Conservation (phyloP, 2,329 filamentous ascomycete genomes). For the Neophaeococcomyces aloes region DNA sequence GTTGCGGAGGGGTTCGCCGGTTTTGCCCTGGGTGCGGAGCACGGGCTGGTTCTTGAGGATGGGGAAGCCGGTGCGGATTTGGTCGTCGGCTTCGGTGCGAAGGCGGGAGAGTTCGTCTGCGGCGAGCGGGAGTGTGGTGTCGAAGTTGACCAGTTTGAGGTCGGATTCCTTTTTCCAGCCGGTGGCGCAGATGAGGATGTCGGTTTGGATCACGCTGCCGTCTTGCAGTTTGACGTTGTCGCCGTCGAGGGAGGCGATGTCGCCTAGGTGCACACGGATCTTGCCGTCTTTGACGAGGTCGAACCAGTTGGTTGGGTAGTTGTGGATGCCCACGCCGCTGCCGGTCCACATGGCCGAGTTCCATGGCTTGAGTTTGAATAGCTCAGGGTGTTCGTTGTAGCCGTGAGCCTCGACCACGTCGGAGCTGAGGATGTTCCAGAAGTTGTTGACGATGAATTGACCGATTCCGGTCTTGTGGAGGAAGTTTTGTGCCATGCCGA, state of each 20-base stretch:
- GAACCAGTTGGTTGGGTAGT: constrained; percentile 49
- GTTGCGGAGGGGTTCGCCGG: constrained; percentile 32
- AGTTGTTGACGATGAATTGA: constrained; percentile 37
- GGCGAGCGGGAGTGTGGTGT: constrained; percentile 37
- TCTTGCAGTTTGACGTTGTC: constrained; percentile 39
- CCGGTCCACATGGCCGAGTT: constrained; percentile 43
- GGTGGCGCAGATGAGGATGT: constrained; percentile 46
- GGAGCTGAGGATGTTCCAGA: constrained; percentile 43
- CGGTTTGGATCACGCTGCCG: constrained; percentile 35
- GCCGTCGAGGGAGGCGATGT: constrained; percentile 41
- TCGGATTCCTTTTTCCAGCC: constrained; percentile 45
- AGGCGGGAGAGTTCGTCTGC: constrained; percentile 27
- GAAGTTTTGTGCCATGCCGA: constrained; percentile 31
- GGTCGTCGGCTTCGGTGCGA: constrained; percentile 37
- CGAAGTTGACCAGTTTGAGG: constrained; percentile 38
- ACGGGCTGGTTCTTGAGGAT: constrained; percentile 36
- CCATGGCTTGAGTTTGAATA: constrained; percentile 36
- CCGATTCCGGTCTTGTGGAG: constrained; percentile 45
- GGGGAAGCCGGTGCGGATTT: constrained; percentile 44
- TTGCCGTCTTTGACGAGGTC: constrained; percentile 43
- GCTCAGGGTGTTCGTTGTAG: constrained; percentile 37
- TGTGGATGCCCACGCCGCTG: constrained; percentile 48
- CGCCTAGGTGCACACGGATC: constrained; percentile 47
- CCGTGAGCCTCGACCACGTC: constrained; percentile 40
- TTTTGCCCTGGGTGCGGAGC: constrained; percentile 11